Conservation (phyloP, 1,284 basidiomycete species). For the Laetiporus sulphureus region DNA sequence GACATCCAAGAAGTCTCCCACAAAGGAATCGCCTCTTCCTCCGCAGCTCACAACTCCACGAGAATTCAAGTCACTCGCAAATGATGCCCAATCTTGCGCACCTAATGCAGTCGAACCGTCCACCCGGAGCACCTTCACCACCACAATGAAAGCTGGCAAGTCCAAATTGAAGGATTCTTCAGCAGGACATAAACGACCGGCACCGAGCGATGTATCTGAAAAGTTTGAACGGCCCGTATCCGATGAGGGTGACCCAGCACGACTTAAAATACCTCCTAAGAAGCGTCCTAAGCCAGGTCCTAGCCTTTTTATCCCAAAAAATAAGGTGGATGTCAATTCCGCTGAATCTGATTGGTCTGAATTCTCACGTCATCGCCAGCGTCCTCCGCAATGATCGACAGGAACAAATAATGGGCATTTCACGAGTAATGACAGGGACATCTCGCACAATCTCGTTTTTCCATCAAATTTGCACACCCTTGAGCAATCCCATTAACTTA, state of each 20-base stretch:
- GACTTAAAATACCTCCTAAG: slow-evolving; percentile 13
- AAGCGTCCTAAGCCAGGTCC: slow-evolving; percentile 25
- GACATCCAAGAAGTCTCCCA: slow-evolving; percentile 3
- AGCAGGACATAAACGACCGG: slow-evolving; percentile 16
- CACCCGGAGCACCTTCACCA: no score
- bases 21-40: slow-evolving; percentile 3
- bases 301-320: slow-evolving; percentile 27
- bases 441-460: no score
- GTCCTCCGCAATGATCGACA: neutral
- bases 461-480: no score
- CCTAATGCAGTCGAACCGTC: no score
- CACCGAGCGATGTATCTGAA: slow-evolving; percentile 10
- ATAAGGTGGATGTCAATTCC: slow-evolving; percentile 14
- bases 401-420: neutral
- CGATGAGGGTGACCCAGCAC: slow-evolving; percentile 9
- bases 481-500: slow-evolving; percentile 7
- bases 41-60: slow-evolving; percentile 13
- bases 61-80: slow-evolving; percentile 14
- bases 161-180: slow-evolving; percentile 6
- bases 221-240: neutral
- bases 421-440: no score
- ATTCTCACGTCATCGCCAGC: neutral
- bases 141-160: slow-evolving; percentile 3
- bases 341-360: neutral
- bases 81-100: no score